A percentile compares a stretch with the other conserved stretches of the same genome.
These are phyloP conservation scores for Cryptococcus sp. DNA, from an alignment of 1,284 basidiomycete species.

Conservation along the genomic window DNA sequence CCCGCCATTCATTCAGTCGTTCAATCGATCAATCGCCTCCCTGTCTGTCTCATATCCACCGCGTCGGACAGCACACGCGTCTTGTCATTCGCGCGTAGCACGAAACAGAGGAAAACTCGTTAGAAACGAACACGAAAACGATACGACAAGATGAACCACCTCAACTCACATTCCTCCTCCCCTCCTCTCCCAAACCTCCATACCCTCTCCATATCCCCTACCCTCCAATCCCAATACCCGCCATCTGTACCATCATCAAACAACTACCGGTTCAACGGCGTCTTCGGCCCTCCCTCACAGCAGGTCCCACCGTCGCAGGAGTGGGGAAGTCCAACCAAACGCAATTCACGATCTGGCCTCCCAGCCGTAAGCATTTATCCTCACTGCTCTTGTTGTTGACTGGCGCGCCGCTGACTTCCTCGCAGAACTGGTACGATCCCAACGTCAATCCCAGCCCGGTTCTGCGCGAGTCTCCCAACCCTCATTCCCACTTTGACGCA, in stretches of 20 bases:
- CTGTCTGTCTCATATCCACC: no score
- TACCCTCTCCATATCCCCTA: constrained; percentile 36
- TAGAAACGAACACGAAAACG: no score
- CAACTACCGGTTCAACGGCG: constrained; percentile 48
- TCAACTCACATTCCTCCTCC: constrained; percentile 8
- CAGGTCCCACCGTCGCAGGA: constrained; percentile 21
- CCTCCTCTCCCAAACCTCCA: constrained; percentile 48
- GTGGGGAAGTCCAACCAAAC: constrained; percentile 37
- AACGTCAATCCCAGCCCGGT: constrained; percentile 21
- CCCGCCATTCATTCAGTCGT: no score
- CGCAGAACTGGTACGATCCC: constrained; percentile 46
- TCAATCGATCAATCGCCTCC: no score
- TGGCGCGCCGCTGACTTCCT: neutral
- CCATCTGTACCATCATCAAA: constrained; percentile 11
- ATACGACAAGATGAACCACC: neutral
- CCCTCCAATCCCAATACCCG: constrained; percentile 22
- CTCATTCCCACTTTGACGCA: constrained; percentile 29
- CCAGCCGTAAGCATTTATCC: constrained; percentile 35
- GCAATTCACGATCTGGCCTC: constrained; percentile 45
- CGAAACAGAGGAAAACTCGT: no score
- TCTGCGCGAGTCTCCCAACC: constrained; percentile 25
- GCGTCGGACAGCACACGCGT: no score
- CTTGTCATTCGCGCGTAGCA: no score
- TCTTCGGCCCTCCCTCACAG: constrained; percentile 45
- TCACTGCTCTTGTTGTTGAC: neutral